phyloP scores from a whole-genome alignment of 805 yeast species.

The Candida ulmi region DNA sequence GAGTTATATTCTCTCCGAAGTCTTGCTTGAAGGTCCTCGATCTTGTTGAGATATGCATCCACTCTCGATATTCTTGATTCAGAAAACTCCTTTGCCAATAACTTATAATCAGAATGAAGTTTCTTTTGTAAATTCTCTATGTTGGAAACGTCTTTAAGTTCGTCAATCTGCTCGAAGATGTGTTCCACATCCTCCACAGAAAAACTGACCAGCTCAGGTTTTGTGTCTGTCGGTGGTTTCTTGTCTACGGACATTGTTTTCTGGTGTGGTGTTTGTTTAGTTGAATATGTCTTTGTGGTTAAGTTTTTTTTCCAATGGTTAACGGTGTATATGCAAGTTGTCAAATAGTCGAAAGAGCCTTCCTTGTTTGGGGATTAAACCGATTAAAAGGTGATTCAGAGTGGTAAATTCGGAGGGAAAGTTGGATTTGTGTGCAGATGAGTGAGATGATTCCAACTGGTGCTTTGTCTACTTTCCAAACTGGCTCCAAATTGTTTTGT shows the following conservation, averaged over 20 bases:
- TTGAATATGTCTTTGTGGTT: too few species aligned
- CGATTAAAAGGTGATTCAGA: too few species aligned
- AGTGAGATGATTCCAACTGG: too few species aligned
- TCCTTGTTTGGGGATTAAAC: too few species aligned
- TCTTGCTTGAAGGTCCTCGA: slow-evolving; percentile 25
- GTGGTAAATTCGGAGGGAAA: too few species aligned
- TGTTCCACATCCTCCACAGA: slow-evolving; percentile 1
- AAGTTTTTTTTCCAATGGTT: too few species aligned
- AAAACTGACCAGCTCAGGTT: not conserved
- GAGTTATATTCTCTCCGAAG: slow-evolving; percentile 16
- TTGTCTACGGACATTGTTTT: not conserved
- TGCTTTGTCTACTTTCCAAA: too few species aligned
- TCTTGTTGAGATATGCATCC: slow-evolving; percentile 26
- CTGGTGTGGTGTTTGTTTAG: too few species aligned
- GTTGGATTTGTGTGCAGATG: too few species aligned
- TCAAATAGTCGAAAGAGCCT: too few species aligned
- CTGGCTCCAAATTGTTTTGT: too few species aligned
- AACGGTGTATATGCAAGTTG: too few species aligned
- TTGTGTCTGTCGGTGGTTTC: not conserved
- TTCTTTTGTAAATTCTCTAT: slow-evolving; percentile 19
- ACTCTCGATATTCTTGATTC: slow-evolving; percentile 25
- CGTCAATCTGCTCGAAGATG: slow-evolving; percentile 5
- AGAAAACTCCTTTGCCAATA: slow-evolving; percentile 25
- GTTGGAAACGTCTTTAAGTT: slow-evolving; percentile 7
- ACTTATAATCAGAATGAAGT: slow-evolving; percentile 27